Evolutionary conservation across 768 basidiomycete genomes (phyloP).

Genomic region (Paxillus ammoniavirescens): DNA sequence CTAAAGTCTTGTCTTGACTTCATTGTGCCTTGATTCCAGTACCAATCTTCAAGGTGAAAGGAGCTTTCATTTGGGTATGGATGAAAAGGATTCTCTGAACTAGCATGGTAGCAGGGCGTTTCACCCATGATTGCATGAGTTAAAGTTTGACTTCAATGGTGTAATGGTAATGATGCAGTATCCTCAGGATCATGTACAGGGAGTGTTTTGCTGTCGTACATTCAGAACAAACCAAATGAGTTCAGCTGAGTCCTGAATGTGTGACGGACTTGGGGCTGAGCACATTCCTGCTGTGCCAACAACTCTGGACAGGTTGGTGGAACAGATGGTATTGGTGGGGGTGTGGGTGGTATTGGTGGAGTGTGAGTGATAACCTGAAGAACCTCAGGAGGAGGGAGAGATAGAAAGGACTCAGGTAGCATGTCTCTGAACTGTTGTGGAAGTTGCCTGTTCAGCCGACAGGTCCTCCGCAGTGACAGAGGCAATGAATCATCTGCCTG

Average conservation of each 20-base stretch:
- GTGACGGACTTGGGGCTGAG: neutral
- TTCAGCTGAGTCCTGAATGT: neutral
- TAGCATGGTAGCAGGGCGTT: too few species aligned
- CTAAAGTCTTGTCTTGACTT: conserved; percentile 14
- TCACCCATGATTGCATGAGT: too few species aligned
- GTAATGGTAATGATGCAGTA: neutral
- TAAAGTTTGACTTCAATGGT: neutral
- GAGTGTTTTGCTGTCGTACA: neutral
- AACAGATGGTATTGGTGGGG: neutral
- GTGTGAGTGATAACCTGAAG: neutral
- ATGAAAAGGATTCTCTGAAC: too few species aligned
- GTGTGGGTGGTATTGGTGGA: neutral
- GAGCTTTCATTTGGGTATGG: conserved; percentile 3
- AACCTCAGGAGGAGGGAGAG: neutral
- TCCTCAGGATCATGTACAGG: neutral
- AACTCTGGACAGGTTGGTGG: too few species aligned
- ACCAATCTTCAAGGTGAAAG: conserved; percentile 13
- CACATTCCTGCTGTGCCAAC: too few species aligned
- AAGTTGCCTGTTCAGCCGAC: neutral
- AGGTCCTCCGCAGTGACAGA: neutral
- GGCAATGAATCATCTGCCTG: neutral
- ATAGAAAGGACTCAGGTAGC: neutral
- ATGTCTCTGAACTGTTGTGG: neutral
- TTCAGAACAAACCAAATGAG: neutral
- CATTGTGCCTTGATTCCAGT: conserved; percentile 15